phyloP scores from a whole-genome alignment of 495 filamentous ascomycete genomes.

The Penicilliopsis zonata region DNA sequence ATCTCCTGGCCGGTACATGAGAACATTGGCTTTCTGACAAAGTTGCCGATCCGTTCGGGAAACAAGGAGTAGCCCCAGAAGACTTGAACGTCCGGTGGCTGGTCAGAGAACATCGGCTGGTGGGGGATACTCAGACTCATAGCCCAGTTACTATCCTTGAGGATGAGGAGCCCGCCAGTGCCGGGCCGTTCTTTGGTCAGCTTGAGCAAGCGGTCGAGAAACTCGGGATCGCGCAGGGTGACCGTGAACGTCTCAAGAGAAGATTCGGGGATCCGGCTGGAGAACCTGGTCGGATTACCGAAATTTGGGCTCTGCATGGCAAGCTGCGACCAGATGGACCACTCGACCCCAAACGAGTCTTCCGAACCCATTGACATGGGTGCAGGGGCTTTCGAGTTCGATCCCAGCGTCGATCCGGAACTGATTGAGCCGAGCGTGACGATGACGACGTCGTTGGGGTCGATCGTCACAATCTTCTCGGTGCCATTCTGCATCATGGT shows the following conservation, averaged over 20 bases:
- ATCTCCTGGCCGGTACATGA: constrained; percentile 29
- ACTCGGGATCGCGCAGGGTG: constrained; percentile 18
- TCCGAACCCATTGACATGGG: constrained; percentile 10
- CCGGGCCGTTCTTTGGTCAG: constrained; percentile 17
- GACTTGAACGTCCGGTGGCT: constrained; percentile 16
- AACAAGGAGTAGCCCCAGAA: constrained; percentile 30
- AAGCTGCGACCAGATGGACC: constrained; percentile 20
- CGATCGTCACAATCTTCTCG: constrained; percentile 7
- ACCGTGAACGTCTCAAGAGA: constrained; percentile 28
- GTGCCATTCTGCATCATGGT: constrained; percentile 3
- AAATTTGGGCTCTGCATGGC: constrained; percentile 14
- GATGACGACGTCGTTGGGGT: constrained; percentile 19
- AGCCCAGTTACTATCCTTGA: constrained; percentile 25
- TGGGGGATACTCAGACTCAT: constrained; percentile 22
- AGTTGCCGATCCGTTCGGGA: constrained; percentile 18
- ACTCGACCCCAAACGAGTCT: constrained; percentile 19
- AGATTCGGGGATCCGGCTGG: constrained; percentile 18
- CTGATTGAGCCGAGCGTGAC: constrained; percentile 15
- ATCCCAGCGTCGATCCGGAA: constrained; percentile 15
- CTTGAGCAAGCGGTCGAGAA: constrained; percentile 14
- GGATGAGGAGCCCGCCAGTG: constrained; percentile 17
- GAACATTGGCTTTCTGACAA: constrained; percentile 28
- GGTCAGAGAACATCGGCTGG: constrained; percentile 27
- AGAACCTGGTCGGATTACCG: constrained; percentile 32
- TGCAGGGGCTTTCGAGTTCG: constrained; percentile 10